Conservation (phyloP, 192 early-diverging fungal species). For the Spizellomyces punctatus region DNA sequence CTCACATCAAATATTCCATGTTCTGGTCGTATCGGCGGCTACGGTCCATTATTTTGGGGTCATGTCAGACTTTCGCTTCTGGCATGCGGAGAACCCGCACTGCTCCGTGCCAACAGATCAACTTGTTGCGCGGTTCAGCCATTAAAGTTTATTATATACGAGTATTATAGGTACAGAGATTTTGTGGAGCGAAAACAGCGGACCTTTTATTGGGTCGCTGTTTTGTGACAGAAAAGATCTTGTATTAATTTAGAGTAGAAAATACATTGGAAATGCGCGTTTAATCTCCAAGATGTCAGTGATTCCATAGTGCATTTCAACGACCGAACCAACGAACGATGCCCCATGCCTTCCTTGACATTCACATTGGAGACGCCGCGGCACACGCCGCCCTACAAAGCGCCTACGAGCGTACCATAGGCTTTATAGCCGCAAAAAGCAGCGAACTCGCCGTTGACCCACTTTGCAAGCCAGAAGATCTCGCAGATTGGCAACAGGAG, state of each 20-base stretch:
- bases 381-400: slow-evolving; percentile 1
- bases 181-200: no score
- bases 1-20: slow-evolving; percentile 92
- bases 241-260: no score
- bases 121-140: neutral
- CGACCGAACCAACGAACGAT: no score
- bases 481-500: slow-evolving; percentile 26
- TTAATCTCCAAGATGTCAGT: no score
- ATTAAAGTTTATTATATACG: no score
- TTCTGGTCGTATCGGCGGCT: slow-evolving; percentile 77
- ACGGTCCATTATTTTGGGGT: slow-evolving; percentile 58
- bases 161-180: no score
- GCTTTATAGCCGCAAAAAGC: slow-evolving; percentile 2
- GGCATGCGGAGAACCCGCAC: slow-evolving; percentile 27
- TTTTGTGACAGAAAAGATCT: no score
- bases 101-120: slow-evolving; percentile 14
- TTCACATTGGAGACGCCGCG: slow-evolving; percentile 22
- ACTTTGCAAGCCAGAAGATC: neutral
- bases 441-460: slow-evolving; percentile 8
- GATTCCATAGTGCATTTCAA: no score
- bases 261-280: no score
- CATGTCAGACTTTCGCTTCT: slow-evolving; percentile 8
- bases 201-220: no score
- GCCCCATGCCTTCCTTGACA: slow-evolving; percentile 19
- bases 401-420: slow-evolving; percentile 3